phyloP scores from a whole-genome alignment of 1,284 basidiomycete genomes.

The Takashimella tepidaria region DNA sequence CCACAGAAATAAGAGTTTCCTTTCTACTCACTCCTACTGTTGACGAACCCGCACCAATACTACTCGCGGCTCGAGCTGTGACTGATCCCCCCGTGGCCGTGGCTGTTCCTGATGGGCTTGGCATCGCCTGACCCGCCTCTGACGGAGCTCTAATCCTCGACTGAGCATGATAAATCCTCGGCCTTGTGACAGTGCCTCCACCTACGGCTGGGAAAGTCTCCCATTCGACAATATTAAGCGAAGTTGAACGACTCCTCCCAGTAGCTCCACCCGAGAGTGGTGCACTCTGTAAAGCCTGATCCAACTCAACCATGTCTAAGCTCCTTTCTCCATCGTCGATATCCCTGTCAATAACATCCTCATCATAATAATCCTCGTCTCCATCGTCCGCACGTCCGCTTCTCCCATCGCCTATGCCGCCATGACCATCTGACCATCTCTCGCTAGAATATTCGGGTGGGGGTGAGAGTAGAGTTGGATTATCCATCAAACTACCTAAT shows the following conservation, averaged over 20 bases:
- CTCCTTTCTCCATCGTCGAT: conserved; percentile 8
- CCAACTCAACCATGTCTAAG: conserved; percentile 29
- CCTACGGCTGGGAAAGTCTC: conserved; percentile 66
- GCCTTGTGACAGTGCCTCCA: conserved; percentile 67
- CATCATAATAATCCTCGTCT: conserved; percentile 26
- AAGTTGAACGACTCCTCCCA: neutral
- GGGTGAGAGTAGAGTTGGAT: conserved; percentile 9
- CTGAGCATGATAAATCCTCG: conserved; percentile 67
- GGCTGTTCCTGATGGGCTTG: conserved; percentile 39
- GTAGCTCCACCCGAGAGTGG: neutral
- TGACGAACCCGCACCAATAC: conserved; percentile 39
- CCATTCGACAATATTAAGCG: conserved; percentile 26
- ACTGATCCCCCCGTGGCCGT: conserved; percentile 37
- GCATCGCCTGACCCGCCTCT: conserved; percentile 40
- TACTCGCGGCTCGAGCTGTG: conserved; percentile 42
- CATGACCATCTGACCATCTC: neutral
- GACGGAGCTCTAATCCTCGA: conserved; percentile 56
- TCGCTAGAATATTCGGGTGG: neutral
- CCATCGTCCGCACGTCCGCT: conserved; percentile 18
- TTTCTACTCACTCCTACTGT: conserved; percentile 31
- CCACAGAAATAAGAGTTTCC: too few relatives aligned
- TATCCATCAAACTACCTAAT: conserved; percentile 41
- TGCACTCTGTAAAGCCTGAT: conserved; percentile 18
- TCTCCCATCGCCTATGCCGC: neutral
- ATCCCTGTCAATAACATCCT: conserved; percentile 16